Evolutionary conservation across 2,329 filamentous ascomycete genomes (phyloP), one percentile per base, ranked within the genome.

Genomic region (Calonectria naviculata): DNA sequence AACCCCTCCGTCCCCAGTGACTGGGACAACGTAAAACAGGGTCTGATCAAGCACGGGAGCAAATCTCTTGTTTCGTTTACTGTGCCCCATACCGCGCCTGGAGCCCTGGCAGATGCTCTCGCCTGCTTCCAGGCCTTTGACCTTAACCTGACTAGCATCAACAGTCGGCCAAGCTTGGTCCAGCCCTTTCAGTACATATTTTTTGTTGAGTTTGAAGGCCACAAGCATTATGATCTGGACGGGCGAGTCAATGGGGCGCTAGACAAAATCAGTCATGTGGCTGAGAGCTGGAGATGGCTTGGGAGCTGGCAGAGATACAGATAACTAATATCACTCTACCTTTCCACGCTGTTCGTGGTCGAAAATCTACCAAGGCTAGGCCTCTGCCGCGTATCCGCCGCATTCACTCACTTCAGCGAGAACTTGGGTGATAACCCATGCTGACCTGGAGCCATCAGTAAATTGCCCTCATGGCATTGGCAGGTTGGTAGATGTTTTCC

Each of bases 181-280:
- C 85, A 86, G 75, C 91, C 93, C 24, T 98, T 97, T 90, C 92
- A 97, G 81, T 98, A 98, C 84, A 90, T 98, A 42, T 98, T 98
- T 85, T 95, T 98, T 80, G 92, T 98, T 34, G 96, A 98, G 86
- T 95, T 97, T 78, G 90, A 93, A 81, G 93, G 93, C 1, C 88
- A 90, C 80, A 83, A 75, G 70, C 72, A 80, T 65, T 76, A 82
- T 24, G 90, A 90, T 76, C 85, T 86, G 2, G 86, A 88, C 64
- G 89, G 87, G 4, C 86, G 87, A 71, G 92, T 95, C 19, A 87
- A 89, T 70, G 83, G 83, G 26, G 93, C 91, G 29, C 82, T 95
- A 80, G 84, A 84, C 62, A 88, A 89, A 73, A 85, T 95, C 74
- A 84, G 83, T 1, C 81, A 80, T 34, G 88, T 91, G 73, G 90